These are phyloP conservation scores for Hsuehochloa calcarea DNA, from an alignment of 176 grass and related monocot species.

Conservation along the genomic window DNA sequence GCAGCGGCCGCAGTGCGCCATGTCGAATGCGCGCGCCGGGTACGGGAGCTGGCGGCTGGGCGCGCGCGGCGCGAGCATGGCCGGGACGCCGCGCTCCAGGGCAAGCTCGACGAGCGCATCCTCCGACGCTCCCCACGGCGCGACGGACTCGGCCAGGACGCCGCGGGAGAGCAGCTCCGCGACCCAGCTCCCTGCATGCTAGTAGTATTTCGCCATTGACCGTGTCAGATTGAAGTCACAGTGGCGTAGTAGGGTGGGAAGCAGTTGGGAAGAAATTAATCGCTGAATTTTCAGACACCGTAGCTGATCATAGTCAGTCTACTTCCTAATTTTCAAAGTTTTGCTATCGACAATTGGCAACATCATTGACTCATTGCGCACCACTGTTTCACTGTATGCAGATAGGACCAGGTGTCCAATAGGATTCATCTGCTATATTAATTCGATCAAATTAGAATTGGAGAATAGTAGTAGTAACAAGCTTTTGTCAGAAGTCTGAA, in stretches of 20 bases:
- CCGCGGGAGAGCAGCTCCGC: constrained; percentile 48
- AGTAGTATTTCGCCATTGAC: neutral
- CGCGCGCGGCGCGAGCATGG: constrained; percentile 51
- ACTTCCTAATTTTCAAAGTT: neutral
- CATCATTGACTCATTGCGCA: neutral
- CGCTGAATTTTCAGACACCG: neutral
- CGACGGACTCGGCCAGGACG: constrained; percentile 47
- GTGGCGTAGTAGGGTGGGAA: neutral
- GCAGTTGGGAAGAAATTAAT: neutral
- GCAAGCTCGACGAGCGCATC: constrained; percentile 57
- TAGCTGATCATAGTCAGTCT: neutral
- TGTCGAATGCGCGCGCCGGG: constrained; percentile 56
- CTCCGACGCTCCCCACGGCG: neutral
- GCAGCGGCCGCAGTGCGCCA: constrained; percentile 62
- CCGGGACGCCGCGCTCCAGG: constrained; percentile 53
- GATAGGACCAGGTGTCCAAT: neutral
- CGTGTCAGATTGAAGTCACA: neutral
- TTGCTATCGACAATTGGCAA: neutral
- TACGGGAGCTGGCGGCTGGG: constrained; percentile 50
- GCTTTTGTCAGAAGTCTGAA: neutral
- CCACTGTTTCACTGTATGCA: neutral
- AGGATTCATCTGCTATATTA: neutral
- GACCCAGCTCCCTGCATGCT: constrained; percentile 44
- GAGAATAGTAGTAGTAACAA: neutral
- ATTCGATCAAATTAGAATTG: neutral